phyloP scores from a whole-genome alignment of 345 rosid genomes.

The Acer saccharum region DNA sequence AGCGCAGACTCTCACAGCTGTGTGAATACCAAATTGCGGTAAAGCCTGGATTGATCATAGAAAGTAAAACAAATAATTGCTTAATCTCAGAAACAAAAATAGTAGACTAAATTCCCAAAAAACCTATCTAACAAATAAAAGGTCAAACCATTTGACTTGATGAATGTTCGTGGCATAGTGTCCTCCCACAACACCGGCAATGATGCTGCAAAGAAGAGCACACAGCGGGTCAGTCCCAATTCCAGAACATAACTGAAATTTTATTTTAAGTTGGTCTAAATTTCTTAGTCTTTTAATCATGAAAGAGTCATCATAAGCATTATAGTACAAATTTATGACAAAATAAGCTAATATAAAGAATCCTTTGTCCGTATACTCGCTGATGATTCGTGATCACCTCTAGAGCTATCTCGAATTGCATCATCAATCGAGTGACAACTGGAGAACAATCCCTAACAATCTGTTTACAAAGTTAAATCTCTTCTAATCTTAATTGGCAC shows the following conservation, averaged over 20 bases:
- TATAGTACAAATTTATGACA: neutral
- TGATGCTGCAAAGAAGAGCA: slow-evolving; percentile 57
- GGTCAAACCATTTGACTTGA: slow-evolving; percentile 62
- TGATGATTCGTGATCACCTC: neutral
- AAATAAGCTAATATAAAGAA: too few species aligned
- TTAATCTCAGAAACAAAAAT: slow-evolving; percentile 6
- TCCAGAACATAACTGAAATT: neutral
- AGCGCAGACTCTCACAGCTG: slow-evolving; percentile 64
- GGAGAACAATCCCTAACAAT: neutral
- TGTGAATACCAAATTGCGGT: slow-evolving; percentile 61
- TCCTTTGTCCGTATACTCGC: neutral
- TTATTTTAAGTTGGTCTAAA: neutral
- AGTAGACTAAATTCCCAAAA: neutral
- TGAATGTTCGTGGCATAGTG: slow-evolving; percentile 74
- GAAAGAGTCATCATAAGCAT: neutral
- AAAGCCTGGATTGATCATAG: slow-evolving; percentile 43
- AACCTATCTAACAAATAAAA: neutral
- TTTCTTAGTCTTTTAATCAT: neutral
- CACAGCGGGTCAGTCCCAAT: neutral
- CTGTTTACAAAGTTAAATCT: neutral
- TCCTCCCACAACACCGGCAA: slow-evolving; percentile 77
- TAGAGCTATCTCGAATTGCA: neutral
- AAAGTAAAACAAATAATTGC: slow-evolving; percentile 2
- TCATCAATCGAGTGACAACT: neutral
- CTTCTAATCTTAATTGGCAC: neutral